phyloP scores from a whole-genome alignment of 768 basidiomycete genomes.

The Hypsizygus marmoreus region DNA sequence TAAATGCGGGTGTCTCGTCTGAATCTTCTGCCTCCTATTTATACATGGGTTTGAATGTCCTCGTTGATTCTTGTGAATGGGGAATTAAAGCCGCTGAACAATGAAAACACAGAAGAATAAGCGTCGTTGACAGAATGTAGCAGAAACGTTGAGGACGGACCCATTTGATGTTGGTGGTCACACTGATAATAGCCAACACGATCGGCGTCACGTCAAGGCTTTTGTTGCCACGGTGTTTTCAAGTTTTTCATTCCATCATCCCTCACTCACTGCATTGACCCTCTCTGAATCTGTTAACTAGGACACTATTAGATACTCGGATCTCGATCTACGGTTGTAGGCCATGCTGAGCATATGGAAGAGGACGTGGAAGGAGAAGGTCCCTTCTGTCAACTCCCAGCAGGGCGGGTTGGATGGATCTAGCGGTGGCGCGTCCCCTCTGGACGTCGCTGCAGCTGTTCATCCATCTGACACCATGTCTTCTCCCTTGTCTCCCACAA shows the following conservation, averaged over 20 bases:
- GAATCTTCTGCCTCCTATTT: conserved; percentile 10
- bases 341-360: conserved; percentile 55
- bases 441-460: conserved; percentile 21
- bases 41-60: conserved; percentile 12
- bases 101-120: background rate
- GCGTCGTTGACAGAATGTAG: too few species aligned
- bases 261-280: too few species aligned
- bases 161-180: too few species aligned
- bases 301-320: too few species aligned
- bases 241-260: too few species aligned
- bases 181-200: too few species aligned
- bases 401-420: conserved; percentile 29
- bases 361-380: conserved; percentile 46
- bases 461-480: conserved; percentile 18
- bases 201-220: too few species aligned
- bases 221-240: too few species aligned
- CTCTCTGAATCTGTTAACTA: too few species aligned
- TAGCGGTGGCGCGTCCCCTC: conserved; percentile 25
- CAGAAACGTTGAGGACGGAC: too few species aligned
- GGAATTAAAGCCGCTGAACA: too few species aligned
- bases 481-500: background rate
- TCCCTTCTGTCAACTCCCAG: conserved; percentile 15
- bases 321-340: background rate
- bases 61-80: background rate
- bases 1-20: too few species aligned